Conservation (phyloP, 768 basidiomycete species). For the Mycena alexandri region DNA sequence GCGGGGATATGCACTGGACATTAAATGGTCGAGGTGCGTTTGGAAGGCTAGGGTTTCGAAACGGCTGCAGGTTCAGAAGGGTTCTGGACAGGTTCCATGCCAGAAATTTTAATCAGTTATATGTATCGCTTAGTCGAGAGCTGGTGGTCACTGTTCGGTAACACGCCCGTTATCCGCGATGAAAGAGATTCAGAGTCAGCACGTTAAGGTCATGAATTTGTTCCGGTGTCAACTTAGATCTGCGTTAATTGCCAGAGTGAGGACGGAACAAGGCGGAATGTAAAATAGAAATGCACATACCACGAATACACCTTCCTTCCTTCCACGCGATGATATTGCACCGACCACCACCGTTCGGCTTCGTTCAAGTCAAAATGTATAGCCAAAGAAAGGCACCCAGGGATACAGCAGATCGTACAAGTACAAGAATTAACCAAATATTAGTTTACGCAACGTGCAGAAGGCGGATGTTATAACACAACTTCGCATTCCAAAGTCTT, state of each 20-base stretch:
- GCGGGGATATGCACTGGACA: background rate
- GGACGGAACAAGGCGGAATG: too few species aligned
- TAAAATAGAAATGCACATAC: background rate
- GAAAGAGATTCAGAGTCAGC: conserved; percentile 1
- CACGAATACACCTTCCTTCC: too few species aligned
- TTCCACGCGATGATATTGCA: too few species aligned
- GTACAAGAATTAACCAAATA: conserved; percentile 21
- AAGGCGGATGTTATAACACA: conserved; percentile 10
- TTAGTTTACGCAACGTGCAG: background rate
- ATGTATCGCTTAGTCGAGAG: conserved; percentile 4
- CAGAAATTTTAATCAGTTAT: background rate
- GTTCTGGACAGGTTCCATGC: too few species aligned
- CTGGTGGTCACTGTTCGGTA: background rate
- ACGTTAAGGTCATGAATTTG: background rate
- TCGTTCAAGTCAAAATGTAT: background rate
- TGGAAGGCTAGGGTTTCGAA: too few species aligned
- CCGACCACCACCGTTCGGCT: too few species aligned
- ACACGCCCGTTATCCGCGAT: too few species aligned
- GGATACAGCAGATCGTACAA: conserved; percentile 21
- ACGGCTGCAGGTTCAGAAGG: too few species aligned
- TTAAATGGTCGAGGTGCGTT: background rate
- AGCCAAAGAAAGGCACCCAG: background rate
- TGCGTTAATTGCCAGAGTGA: too few species aligned
- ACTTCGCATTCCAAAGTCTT: conserved; percentile 4
- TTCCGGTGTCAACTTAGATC: too few species aligned